Evolutionary conservation across 1,139 yeast genomes (phyloP).

Genomic region (Blastobotrys capitulatus): DNA sequence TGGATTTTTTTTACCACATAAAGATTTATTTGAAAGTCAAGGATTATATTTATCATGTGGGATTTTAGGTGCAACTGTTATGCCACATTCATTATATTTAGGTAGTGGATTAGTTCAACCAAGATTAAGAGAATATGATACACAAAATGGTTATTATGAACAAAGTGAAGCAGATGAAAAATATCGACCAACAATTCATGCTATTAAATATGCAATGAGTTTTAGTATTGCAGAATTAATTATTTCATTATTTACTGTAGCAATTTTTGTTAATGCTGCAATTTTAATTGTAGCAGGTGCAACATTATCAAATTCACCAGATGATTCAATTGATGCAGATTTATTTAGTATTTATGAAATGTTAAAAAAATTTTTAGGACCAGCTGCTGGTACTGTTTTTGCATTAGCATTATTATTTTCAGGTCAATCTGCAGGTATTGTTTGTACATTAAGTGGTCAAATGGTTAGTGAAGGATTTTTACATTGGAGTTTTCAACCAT

Average conservation of each 20-base stretch:
- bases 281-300: constrained; percentile 84
- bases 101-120: constrained; percentile 95
- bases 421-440: constrained; percentile 98
- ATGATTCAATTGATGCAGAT: constrained; percentile 80
- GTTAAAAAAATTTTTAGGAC: constrained; percentile 65
- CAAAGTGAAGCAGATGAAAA: constrained; percentile 31
- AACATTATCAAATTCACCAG: constrained; percentile 60
- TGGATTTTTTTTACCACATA: constrained; percentile 74
- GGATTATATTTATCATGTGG: constrained; percentile 87
- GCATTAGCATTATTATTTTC: constrained; percentile 88
- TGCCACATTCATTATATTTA: constrained; percentile 92
- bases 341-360: constrained; percentile 77
- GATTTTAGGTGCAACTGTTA: constrained; percentile 91
- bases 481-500: constrained; percentile 80
- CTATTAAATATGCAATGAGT: constrained; percentile 63
- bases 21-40: constrained; percentile 63
- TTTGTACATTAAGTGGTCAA: constrained; percentile 96
- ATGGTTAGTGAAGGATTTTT: constrained; percentile 94
- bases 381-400: constrained; percentile 89
- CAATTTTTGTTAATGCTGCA: constrained; percentile 79
- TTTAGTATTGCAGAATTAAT: constrained; percentile 73
- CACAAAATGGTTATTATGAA: constrained; percentile 50
- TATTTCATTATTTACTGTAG: constrained; percentile 69
- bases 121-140: constrained; percentile 75
- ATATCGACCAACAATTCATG: constrained; percentile 64